phyloP scores from a whole-genome alignment of 176 grass and related monocot genomes.

The Lolium rigidum region DNA sequence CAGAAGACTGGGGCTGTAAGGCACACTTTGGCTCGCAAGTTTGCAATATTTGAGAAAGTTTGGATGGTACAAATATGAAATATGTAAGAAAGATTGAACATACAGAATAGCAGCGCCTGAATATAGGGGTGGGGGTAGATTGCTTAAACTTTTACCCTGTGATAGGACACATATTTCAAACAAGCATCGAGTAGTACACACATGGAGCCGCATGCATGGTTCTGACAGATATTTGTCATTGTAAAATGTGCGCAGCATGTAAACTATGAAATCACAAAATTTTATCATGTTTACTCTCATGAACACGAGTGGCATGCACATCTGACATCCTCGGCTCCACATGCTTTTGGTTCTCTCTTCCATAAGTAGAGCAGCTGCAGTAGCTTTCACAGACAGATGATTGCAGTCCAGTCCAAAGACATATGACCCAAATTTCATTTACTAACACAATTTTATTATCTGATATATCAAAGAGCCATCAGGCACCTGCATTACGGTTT shows the following conservation, averaged over 20 bases:
- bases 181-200: too few species aligned
- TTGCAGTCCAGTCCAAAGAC: background rate
- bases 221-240: background rate
- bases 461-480: background rate
- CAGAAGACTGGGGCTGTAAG: background rate
- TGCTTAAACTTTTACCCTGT: background rate
- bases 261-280: background rate
- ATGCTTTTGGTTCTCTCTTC: background rate
- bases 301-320: background rate
- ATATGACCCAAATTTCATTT: background rate
- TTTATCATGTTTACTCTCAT: background rate
- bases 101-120: background rate
- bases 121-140: background rate
- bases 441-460: background rate
- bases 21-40: background rate
- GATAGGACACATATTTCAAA: too few species aligned
- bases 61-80: background rate
- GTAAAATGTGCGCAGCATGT: background rate
- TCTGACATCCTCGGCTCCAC: background rate
- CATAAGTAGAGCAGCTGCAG: background rate
- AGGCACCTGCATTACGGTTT: background rate
- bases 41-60: background rate
- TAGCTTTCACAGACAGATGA: background rate
- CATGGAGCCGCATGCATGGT: background rate
- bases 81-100: background rate